Evolutionary conservation across 2,329 filamentous ascomycete genomes (phyloP).

Genomic region (Calonectria multiphialidica): DNA sequence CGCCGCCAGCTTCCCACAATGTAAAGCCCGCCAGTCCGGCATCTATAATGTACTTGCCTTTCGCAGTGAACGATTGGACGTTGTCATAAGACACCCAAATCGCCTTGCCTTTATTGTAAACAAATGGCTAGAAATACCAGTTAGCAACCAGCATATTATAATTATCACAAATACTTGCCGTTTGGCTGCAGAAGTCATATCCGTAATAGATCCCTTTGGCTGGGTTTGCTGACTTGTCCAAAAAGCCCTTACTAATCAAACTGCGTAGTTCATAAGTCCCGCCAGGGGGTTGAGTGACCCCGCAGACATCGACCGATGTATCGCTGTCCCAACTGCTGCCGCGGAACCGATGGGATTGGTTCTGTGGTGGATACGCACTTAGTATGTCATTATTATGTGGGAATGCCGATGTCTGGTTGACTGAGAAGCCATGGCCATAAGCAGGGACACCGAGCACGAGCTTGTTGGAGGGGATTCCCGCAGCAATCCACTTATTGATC

Average conservation of each 20-base stretch:
- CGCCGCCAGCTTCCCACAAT: constrained; percentile 35
- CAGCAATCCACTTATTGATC: constrained; percentile 24
- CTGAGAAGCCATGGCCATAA: constrained; percentile 35
- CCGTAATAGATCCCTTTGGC: constrained; percentile 24
- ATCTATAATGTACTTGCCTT: constrained; percentile 28
- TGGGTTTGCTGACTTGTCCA: constrained; percentile 25
- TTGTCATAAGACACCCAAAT: constrained; percentile 39
- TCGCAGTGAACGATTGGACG: constrained; percentile 25
- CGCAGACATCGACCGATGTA: constrained; percentile 24
- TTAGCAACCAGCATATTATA: background rate
- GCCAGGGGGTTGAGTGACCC: constrained; percentile 29
- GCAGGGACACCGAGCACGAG: constrained; percentile 33
- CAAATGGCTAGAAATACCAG: constrained; percentile 15
- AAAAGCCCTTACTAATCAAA: constrained; percentile 32
- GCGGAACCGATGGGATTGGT: constrained; percentile 35
- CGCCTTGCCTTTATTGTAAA: constrained; percentile 27
- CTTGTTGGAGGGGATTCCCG: constrained; percentile 30
- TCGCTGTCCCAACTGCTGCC: constrained; percentile 37
- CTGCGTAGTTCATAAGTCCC: constrained; percentile 37
- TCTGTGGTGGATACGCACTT: constrained; percentile 30
- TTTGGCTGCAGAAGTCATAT: constrained; percentile 34
- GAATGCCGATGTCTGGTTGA: constrained; percentile 29
- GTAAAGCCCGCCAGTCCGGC: constrained; percentile 32
- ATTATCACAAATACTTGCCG: constrained; percentile 12
- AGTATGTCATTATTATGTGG: constrained; percentile 3